Conservation (phyloP, 192 early-diverging fungal genomes). For the Mortierella antarctica region DNA sequence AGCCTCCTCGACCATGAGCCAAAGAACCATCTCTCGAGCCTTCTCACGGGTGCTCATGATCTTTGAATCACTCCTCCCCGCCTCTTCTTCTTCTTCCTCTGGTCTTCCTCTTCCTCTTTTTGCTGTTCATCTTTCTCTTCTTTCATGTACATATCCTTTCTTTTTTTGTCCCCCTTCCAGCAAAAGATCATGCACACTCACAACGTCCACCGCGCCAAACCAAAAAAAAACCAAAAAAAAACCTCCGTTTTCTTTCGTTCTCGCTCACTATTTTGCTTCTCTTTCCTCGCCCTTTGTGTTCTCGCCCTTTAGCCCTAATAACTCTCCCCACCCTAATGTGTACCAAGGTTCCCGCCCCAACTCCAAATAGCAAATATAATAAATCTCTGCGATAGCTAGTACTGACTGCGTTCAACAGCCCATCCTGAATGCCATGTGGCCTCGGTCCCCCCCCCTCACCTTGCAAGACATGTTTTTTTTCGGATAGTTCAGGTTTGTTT, state of each 20-base stretch:
- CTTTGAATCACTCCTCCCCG: conserved; percentile 2
- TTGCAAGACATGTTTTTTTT: not conserved
- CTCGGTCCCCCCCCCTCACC: not conserved
- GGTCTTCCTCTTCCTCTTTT: not conserved
- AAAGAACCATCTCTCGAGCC: conserved; percentile 6
- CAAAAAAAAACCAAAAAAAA: not conserved
- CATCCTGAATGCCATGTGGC: not conserved
- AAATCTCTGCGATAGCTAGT: too few relatives aligned
- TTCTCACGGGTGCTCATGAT: conserved; percentile 16
- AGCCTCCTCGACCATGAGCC: conserved; percentile 20
- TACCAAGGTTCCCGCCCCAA: not conserved
- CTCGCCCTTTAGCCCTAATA: not conserved
- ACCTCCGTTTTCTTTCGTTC: not conserved
- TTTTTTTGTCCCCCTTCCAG: too few relatives aligned
- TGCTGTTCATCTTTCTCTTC: not conserved
- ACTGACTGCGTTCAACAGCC: too few relatives aligned
- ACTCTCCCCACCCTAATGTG: not conserved
- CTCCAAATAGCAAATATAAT: too few relatives aligned
- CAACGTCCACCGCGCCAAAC: not conserved
- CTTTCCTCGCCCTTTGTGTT: not conserved
- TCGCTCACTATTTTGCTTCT: not conserved
- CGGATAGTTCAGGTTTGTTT: not conserved
- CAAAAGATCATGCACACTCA: conserved; percentile 13
- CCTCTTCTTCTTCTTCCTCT: conserved; percentile 1
- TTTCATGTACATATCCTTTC: not conserved